Evolutionary conservation across 306 rosid species (phyloP), one percentile per base, ranked within the genome.

Genomic region (Biancaea sappan): DNA sequence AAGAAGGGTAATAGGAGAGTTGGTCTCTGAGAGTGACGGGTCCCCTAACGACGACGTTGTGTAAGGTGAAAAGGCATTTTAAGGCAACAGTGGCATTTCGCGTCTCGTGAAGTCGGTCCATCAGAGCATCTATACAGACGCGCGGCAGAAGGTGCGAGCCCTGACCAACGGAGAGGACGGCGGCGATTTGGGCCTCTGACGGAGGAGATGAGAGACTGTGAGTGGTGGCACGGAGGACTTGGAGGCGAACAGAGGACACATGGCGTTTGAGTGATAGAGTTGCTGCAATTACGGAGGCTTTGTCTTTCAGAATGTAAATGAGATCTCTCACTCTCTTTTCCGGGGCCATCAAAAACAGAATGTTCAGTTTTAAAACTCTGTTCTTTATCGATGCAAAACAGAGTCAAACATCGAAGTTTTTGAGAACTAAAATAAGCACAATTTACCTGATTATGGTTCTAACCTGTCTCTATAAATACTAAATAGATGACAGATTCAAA

Each of bases 31-130:
- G 84, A 29, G 77, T 46, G 63, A 82, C 73, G 8, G 94, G 77
- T 14, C 96, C 96, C 8, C 71, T 75, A 2, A 73, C n/a, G 1
- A 76, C 75, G 6, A 89, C 68, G 72, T 51, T 81, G 61, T 94
- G 98, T 0, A 89, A 72, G 0, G 88, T 80, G 91, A 81, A 76
- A 54, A 94, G 95, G 66, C 96, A 91, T 62, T 94, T 91, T 2
- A 94, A 74, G 19, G 96, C 93, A 4, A 94, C 98, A 18, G 83
- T 67, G 69, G 96, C 82, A 68, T 85, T 84, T 8, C 62, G 71
- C 3, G 98, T 87, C n/a, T 13, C 24, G 53, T 87, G 96, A 2
- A 94, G 95, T 2, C 98, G 95, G 37, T 84, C 91, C 95, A 91
- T 88, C 51, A 94, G 86, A 6, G 89, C 81, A 19, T 83, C 67